These are phyloP conservation scores for Sporobolomyces pararoseus DNA, from an alignment of 768 basidiomycete genomes.

Conservation along the genomic window DNA sequence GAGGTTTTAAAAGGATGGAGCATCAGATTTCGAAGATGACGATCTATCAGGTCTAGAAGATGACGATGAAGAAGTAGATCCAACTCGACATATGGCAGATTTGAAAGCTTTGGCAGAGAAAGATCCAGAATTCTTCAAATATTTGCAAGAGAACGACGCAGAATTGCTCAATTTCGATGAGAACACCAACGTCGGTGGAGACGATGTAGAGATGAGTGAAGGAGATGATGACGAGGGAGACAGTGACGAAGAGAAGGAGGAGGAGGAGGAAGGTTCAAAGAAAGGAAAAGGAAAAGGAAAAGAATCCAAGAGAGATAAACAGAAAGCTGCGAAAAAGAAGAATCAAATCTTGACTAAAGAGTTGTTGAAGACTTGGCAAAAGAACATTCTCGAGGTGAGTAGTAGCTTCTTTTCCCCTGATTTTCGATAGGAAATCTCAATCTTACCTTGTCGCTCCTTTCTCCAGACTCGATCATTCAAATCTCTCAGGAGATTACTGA, in stretches of 20 bases:
- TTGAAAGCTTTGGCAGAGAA: constrained; percentile 85
- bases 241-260: constrained; percentile 50
- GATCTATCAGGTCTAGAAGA: constrained; percentile 44
- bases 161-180: constrained; percentile 75
- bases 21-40: constrained; percentile 39
- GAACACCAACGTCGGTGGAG: constrained; percentile 46
- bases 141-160: constrained; percentile 88
- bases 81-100: constrained; percentile 69
- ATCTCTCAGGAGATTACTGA: constrained; percentile 72
- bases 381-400: constrained; percentile 72
- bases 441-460: neutral
- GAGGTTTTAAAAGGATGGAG: neutral
- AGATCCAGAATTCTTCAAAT: constrained; percentile 99
- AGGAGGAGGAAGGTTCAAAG: constrained; percentile 50
- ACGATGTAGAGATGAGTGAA: constrained; percentile 49
- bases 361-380: constrained; percentile 78
- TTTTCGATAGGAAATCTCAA: too few species aligned
- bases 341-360: constrained; percentile 63
- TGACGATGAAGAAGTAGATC: constrained; percentile 60
- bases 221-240: constrained; percentile 53
- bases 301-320: too few species aligned
- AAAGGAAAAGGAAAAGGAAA: constrained; percentile 47
- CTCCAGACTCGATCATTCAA: constrained; percentile 75
- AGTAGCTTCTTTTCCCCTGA: neutral
- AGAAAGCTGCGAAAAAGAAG: constrained; percentile 49